These are phyloP conservation scores for Butyriboletus appendiculatus DNA, from an alignment of 1,284 basidiomycete species.

Conservation along the genomic window DNA sequence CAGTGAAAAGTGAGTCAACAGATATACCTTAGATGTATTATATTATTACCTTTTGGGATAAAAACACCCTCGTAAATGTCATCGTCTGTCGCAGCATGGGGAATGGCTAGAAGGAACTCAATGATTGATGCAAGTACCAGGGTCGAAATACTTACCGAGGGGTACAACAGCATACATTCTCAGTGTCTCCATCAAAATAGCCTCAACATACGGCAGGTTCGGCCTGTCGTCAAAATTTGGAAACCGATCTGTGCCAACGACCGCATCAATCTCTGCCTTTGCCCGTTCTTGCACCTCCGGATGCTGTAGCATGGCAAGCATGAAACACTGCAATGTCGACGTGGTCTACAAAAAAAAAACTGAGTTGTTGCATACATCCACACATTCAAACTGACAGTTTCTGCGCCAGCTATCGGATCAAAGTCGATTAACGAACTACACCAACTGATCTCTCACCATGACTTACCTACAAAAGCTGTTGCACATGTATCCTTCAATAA, in stretches of 20 bases:
- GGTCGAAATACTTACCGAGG: slow-evolving; percentile 13
- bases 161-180: slow-evolving; percentile 47
- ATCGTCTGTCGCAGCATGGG: slow-evolving; percentile 43
- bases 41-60: slow-evolving; percentile 42
- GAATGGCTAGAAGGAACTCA: slow-evolving; percentile 35
- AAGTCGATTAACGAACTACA: background rate
- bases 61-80: slow-evolving; percentile 44
- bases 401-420: slow-evolving; percentile 21
- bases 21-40: no score
- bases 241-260: slow-evolving; percentile 38
- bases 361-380: background rate
- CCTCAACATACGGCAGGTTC: slow-evolving; percentile 45
- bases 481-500: slow-evolving; percentile 20
- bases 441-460: background rate
- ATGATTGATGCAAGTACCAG: background rate
- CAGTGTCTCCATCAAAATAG: slow-evolving; percentile 51
- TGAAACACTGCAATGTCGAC: slow-evolving; percentile 44
- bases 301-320: slow-evolving; percentile 51
- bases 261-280: slow-evolving; percentile 44
- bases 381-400: slow-evolving; percentile 15
- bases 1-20: background rate
- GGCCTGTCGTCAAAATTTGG: slow-evolving; percentile 44
- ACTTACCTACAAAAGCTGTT: slow-evolving; percentile 29
- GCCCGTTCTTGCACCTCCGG: slow-evolving; percentile 45
- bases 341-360: slow-evolving; percentile 37